These are phyloP conservation scores for Rhodotorula sphaerocarpa DNA, from an alignment of 768 basidiomycete genomes.

Conservation along the genomic window DNA sequence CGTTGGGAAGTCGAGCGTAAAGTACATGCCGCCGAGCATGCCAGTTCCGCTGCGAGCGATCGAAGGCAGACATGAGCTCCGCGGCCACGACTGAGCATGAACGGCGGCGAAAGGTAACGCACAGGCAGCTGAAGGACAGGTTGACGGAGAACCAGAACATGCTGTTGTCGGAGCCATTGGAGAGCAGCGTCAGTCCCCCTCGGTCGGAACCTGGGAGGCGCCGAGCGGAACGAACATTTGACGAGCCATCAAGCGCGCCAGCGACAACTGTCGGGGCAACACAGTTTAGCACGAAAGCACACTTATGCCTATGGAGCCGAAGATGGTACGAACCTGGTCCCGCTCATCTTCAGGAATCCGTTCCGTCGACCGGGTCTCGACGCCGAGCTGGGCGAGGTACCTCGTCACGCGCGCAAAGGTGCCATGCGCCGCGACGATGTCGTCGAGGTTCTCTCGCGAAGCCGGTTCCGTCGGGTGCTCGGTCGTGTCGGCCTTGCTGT, in stretches of 20 bases:
- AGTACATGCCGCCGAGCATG: slow-evolving; percentile 38
- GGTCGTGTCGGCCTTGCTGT: slow-evolving; percentile 49
- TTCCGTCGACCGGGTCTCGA: slow-evolving; percentile 39
- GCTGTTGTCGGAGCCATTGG: slow-evolving; percentile 20
- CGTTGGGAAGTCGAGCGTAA: slow-evolving; percentile 51
- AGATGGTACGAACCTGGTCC: slow-evolving; percentile 4
- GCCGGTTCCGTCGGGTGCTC: slow-evolving; percentile 36
- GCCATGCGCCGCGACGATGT: slow-evolving; percentile 38
- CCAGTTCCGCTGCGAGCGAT: background rate
- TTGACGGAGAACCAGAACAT: slow-evolving; percentile 49
- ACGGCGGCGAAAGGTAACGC: slow-evolving; percentile 52
- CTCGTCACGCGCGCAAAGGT: slow-evolving; percentile 1
- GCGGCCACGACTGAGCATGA: slow-evolving; percentile 29
- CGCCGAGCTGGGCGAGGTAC: slow-evolving; percentile 11
- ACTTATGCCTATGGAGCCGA: slow-evolving; percentile 48
- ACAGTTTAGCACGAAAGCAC: background rate
- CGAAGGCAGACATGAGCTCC: background rate
- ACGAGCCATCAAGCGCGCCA: background rate
- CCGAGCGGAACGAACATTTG: slow-evolving; percentile 5
- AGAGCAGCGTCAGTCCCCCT: background rate
- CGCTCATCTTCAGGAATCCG: slow-evolving; percentile 35
- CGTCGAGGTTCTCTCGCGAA: background rate
- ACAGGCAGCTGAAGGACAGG: slow-evolving; percentile 49
- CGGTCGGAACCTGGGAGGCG: background rate
- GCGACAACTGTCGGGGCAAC: slow-evolving; percentile 3